Conservation (phyloP, 192 early-diverging fungal species). For the Coemansia sp. region DNA sequence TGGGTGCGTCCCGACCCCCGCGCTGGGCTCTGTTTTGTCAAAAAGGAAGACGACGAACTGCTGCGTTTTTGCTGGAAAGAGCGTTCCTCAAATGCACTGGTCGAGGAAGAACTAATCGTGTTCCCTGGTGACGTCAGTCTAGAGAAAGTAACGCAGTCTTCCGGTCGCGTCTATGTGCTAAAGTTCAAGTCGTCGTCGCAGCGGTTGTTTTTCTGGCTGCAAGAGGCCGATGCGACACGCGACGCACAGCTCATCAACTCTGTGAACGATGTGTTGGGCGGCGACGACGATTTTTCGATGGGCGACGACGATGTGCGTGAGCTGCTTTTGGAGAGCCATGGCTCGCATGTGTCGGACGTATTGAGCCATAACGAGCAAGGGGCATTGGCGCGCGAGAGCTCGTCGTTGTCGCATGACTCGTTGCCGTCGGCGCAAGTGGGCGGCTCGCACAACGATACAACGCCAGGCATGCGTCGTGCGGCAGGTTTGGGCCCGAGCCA, state of each 20-base stretch:
- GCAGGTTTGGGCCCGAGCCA: constrained; percentile 18
- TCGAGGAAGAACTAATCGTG: constrained; percentile 66
- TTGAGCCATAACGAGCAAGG: constrained; percentile 43
- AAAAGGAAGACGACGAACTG: constrained; percentile 64
- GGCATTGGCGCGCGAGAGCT: constrained; percentile 29
- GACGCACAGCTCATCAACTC: constrained; percentile 57
- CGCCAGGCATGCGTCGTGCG: neutral
- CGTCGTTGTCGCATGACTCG: constrained; percentile 9
- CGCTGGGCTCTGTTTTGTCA: constrained; percentile 58
- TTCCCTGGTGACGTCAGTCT: constrained; percentile 78
- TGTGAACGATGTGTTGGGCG: constrained; percentile 63
- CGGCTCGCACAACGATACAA: constrained; percentile 33
- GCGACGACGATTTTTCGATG: constrained; percentile 3
- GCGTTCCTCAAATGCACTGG: constrained; percentile 24
- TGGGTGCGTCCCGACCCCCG: constrained; percentile 72
- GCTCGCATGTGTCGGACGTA: constrained; percentile 25
- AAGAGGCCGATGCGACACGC: constrained; percentile 60
- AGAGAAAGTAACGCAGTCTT: constrained; percentile 53
- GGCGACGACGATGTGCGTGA: neutral
- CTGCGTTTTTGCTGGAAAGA: constrained; percentile 85
- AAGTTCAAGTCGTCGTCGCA: constrained; percentile 79
- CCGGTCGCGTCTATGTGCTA: constrained; percentile 77
- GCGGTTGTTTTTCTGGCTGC: constrained; percentile 85
- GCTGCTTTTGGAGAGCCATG: constrained; percentile 8
- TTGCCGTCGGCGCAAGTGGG: constrained; percentile 41